Evolutionary conservation across 1,284 basidiomycete species (phyloP).

Genomic region (Apiotrichum akiyoshidainum): DNA sequence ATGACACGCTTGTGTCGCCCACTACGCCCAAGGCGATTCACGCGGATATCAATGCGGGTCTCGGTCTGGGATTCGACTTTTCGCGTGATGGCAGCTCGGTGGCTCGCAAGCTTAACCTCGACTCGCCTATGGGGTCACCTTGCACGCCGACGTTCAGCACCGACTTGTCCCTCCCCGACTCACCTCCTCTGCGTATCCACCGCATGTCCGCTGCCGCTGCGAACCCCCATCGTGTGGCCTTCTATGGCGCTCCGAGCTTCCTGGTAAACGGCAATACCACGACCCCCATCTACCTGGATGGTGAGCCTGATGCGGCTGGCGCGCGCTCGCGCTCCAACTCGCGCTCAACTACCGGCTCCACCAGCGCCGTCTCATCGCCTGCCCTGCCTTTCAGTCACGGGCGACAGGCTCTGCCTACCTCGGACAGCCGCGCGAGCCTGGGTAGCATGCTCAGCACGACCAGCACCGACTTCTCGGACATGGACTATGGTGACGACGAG

Average conservation of each 20-base stretch:
- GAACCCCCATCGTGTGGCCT: constrained; percentile 42
- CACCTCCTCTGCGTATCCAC: constrained; percentile 5
- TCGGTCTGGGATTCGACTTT: constrained; percentile 26
- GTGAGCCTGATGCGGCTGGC: neutral
- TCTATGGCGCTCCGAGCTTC: constrained; percentile 30
- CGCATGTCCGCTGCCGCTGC: constrained; percentile 30
- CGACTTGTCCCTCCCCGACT: neutral
- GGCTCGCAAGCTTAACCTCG: neutral
- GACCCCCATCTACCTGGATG: constrained; percentile 3
- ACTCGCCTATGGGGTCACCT: neutral
- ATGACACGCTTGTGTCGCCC: neutral
- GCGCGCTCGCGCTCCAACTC: too few species aligned
- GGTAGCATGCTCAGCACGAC: constrained; percentile 13
- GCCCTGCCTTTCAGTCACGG: too few species aligned
- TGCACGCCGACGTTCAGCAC: neutral
- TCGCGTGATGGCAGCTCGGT: neutral
- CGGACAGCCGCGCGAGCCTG: neutral
- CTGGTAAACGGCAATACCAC: neutral
- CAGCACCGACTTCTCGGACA: neutral
- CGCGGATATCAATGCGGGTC: constrained; percentile 13
- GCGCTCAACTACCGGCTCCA: too few species aligned
- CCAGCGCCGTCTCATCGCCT: too few species aligned
- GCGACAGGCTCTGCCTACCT: too few species aligned
- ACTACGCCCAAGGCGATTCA: constrained; percentile 1
- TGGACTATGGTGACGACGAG: constrained; percentile 34